phyloP scores from a whole-genome alignment of 2,329 filamentous ascomycete species.

The Alternaria arbusti region DNA sequence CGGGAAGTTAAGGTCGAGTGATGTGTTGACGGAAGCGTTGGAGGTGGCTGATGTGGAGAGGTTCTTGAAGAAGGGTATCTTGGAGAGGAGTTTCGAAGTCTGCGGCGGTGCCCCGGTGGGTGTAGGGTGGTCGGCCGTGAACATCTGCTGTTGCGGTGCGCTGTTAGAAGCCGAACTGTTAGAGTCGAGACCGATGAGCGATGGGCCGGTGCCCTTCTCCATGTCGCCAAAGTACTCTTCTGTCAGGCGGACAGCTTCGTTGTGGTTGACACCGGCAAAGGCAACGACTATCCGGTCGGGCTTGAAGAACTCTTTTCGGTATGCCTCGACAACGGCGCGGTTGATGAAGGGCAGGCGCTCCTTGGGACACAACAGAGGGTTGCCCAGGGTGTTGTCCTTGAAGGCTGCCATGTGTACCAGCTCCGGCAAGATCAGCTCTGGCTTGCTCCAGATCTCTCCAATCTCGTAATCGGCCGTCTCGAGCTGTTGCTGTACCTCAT shows the following conservation, averaged over 20 bases:
- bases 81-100: slow-evolving; percentile 75
- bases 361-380: slow-evolving; percentile 88
- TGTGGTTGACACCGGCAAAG: slow-evolving; percentile 88
- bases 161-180: slow-evolving; percentile 22
- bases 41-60: slow-evolving; percentile 75
- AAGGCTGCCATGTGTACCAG: slow-evolving; percentile 94
- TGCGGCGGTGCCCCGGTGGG: slow-evolving; percentile 53
- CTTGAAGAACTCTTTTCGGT: slow-evolving; percentile 81
- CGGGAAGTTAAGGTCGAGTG: slow-evolving; percentile 56
- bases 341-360: slow-evolving; percentile 81
- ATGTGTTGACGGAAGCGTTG: slow-evolving; percentile 60
- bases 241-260: slow-evolving; percentile 77
- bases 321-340: slow-evolving; percentile 74
- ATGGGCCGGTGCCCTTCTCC: slow-evolving; percentile 61
- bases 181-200: slow-evolving; percentile 43
- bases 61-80: slow-evolving; percentile 88
- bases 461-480: slow-evolving; percentile 95
- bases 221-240: slow-evolving; percentile 93
- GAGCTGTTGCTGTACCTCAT: slow-evolving; percentile 85
- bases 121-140: slow-evolving; percentile 45
- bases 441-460: slow-evolving; percentile 96
- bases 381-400: slow-evolving; percentile 94
- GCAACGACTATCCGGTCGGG: slow-evolving; percentile 94
- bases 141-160: slow-evolving; percentile 54
- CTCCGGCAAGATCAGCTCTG: slow-evolving; percentile 93